Base-by-base conservation (phyloP, 108 stramenopile genomes). In the Skeletonema grethae region DNA sequence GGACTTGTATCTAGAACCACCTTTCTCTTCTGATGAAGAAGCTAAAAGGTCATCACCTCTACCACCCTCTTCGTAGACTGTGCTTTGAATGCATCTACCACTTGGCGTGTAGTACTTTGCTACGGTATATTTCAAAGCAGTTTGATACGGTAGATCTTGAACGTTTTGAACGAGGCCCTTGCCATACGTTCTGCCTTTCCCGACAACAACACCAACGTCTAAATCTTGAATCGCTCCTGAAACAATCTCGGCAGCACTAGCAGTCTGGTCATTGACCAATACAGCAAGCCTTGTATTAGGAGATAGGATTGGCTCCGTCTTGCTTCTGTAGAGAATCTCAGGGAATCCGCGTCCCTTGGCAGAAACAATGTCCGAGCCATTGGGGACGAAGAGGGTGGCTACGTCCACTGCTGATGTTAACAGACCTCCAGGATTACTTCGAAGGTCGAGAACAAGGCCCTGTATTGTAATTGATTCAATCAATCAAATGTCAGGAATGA, bases 141-240 rank as follows among this genome's bases (percentile, higher is more conserved):
- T 77, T 41, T 89, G 86, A 63, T 90, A 95, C 0, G 94, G 94
- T 9, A 95, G 65, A 28, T 87, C 85, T 65, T 94, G 94, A 5
- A 98, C 96, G 80, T 97, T 97, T 75, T 98, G 98, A n/a, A 98
- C 97, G n/a, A 98, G 75, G 3, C 98, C 98, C 79, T 98, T 98
- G 29, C 98, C 97, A 79, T 87, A 98, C n/a, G 96, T 98, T 16
- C 95, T 64, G 46, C 92, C 92, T 41, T 84, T 87, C 13, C 96
- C 97, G 38, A 98, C 86, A 43, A 98, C 87, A 12, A 98, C 84
- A 7, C 98, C 98, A 2, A 92, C 91, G 75, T 98, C 98, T 29
- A 96, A 69, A 81, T 98, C 98, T 86, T 98, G 97, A 6, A 98
- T 83, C n/a, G 97, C 96, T 25, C 98, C 98, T 9, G 95, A 82